phyloP scores from a whole-genome alignment of 2,329 filamentous ascomycete genomes.

The Phaeosphaeria sp. region DNA sequence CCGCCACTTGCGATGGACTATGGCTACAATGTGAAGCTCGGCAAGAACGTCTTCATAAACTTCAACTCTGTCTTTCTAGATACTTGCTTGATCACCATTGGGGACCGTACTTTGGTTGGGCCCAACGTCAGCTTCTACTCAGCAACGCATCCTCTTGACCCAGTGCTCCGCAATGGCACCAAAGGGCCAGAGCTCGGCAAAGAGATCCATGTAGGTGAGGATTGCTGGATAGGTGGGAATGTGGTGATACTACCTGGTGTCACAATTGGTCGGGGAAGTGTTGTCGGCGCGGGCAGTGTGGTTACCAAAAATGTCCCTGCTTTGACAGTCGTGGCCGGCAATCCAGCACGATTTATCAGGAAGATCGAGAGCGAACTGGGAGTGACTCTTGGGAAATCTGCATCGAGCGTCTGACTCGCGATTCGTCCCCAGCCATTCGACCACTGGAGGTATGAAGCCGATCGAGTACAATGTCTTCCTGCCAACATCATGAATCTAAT shows the following conservation, averaged over 20 bases:
- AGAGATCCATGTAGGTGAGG: constrained; percentile 77
- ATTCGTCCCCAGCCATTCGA: neutral
- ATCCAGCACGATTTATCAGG: constrained; percentile 69
- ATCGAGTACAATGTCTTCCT: neutral
- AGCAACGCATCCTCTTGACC: constrained; percentile 79
- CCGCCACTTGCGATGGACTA: constrained; percentile 76
- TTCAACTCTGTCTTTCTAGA: constrained; percentile 78
- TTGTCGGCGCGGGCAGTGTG: constrained; percentile 81
- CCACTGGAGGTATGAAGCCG: neutral
- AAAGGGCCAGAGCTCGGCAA: constrained; percentile 77
- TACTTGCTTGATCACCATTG: constrained; percentile 75
- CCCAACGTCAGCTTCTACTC: constrained; percentile 79
- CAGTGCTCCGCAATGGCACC: constrained; percentile 73
- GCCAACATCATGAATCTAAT: neutral
- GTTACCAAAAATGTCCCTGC: constrained; percentile 77
- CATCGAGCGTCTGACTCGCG: constrained; percentile 65
- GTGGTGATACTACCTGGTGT: constrained; percentile 73
- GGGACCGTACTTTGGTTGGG: constrained; percentile 77
- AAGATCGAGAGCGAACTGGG: constrained; percentile 47
- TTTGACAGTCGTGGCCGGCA: constrained; percentile 71
- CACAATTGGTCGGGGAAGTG: constrained; percentile 75
- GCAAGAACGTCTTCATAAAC: constrained; percentile 76
- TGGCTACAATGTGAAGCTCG: constrained; percentile 75
- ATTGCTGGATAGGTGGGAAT: constrained; percentile 62
- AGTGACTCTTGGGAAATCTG: constrained; percentile 21